Evolutionary conservation across 139 green algal genomes (phyloP).

Genomic region (Dunaliella primolecta): DNA sequence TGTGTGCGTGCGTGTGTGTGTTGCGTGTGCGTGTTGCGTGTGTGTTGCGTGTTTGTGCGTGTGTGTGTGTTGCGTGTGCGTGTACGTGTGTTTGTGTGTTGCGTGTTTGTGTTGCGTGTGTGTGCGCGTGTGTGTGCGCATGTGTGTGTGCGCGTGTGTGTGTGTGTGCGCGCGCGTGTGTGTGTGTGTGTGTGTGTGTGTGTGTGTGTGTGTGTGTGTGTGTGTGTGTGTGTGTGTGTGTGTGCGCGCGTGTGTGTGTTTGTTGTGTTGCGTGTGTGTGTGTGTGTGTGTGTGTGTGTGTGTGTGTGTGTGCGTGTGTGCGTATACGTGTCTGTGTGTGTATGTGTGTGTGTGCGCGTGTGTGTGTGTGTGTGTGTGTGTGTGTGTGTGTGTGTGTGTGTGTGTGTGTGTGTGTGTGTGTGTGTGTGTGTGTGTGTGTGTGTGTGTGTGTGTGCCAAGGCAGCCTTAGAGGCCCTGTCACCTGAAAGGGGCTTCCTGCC

Average conservation of each 20-base stretch:
- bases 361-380: neutral
- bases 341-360: neutral
- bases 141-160: neutral
- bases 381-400: neutral
- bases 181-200: conserved; percentile 3
- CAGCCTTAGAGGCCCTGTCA: conserved; percentile 16
- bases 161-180: neutral
- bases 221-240: conserved; percentile 22
- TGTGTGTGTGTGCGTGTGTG: neutral
- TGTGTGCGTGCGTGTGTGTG: neutral
- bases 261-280: neutral
- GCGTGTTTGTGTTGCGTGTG: neutral
- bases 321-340: conserved; percentile 21
- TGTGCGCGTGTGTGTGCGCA: neutral
- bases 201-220: neutral
- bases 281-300: conserved; percentile 1
- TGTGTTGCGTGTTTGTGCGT: neutral
- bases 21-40: no score
- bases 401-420: conserved; percentile 3
- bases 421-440: neutral
- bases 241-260: neutral
- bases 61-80: neutral
- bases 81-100: neutral
- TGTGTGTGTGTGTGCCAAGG: no score
- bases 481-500: conserved; percentile 51